phyloP scores from a whole-genome alignment of 306 rosid genomes.

The Hylodesmum podocarpum region DNA sequence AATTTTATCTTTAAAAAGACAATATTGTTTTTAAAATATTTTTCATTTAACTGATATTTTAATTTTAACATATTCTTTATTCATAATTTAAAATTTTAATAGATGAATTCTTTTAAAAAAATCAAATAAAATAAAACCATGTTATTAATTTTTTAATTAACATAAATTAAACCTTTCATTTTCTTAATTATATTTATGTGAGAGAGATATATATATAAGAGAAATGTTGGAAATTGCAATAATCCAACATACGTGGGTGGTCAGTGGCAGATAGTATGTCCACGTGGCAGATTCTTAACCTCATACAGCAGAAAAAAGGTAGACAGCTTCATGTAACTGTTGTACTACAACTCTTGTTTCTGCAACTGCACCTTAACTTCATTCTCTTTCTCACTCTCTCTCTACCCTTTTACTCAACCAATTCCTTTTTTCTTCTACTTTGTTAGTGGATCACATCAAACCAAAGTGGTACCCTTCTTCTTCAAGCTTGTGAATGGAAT shows the following conservation, averaged over 20 bases:
- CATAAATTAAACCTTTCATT: too few relatives aligned
- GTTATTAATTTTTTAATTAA: too few relatives aligned
- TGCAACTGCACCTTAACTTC: constrained; percentile 10
- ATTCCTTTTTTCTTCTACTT: not conserved
- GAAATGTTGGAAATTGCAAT: not conserved
- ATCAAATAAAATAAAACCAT: too few relatives aligned
- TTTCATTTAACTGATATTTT: too few relatives aligned
- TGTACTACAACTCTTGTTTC: constrained; percentile 29
- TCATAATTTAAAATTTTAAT: too few relatives aligned
- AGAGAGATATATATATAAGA: too few relatives aligned
- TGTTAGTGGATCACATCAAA: not conserved
- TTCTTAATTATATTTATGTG: too few relatives aligned
- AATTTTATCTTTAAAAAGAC: too few relatives aligned
- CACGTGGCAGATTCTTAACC: constrained; percentile 69
- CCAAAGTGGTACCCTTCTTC: not conserved
- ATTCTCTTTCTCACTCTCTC: constrained; percentile 25
- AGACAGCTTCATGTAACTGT: constrained; percentile 36
- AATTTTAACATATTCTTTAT: too few relatives aligned
- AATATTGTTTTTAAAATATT: too few relatives aligned
- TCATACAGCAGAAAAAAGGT: constrained; percentile 28
- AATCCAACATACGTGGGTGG: not conserved
- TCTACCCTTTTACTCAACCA: not conserved
- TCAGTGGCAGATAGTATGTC: constrained; percentile 41
- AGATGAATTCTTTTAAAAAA: too few relatives aligned
- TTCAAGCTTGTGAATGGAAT: not conserved